Conservation (phyloP, 768 basidiomycete genomes). For the Pleurotus djamor region DNA sequence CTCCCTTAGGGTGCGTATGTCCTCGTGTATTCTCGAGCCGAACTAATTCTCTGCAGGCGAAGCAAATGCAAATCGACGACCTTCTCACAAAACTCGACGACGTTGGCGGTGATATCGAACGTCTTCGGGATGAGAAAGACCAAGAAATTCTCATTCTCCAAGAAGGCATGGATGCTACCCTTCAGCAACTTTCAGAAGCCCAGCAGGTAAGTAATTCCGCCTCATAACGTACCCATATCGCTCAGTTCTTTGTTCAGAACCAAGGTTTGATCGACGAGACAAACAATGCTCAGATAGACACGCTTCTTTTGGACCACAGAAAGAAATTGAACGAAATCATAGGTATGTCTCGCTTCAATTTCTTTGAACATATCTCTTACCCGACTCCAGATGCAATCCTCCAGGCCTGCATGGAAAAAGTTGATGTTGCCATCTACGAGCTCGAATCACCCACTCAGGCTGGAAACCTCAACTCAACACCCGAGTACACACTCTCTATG, state of each 20-base stretch:
- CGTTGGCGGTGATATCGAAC: constrained; percentile 73
- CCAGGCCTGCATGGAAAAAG: constrained; percentile 94
- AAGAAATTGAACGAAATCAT: constrained; percentile 99
- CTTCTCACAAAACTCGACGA: constrained; percentile 78
- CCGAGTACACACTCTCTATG: constrained; percentile 97
- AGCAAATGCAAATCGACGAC: constrained; percentile 97
- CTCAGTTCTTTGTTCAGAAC: constrained; percentile 42
- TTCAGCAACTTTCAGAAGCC: constrained; percentile 82
- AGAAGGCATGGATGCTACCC: constrained; percentile 91
- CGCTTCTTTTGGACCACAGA: constrained; percentile 91
- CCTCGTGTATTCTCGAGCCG: neutral
- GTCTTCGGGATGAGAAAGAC: constrained; percentile 91
- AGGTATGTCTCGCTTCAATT: constrained; percentile 38
- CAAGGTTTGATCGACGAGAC: constrained; percentile 86
- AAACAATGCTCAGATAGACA: constrained; percentile 96
- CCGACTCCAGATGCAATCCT: constrained; percentile 83
- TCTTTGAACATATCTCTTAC: constrained; percentile 12
- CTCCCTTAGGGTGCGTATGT: constrained; percentile 71
- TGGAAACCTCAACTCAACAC: constrained; percentile 96
- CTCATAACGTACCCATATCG: constrained; percentile 7
- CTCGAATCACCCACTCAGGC: constrained; percentile 94
- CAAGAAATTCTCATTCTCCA: constrained; percentile 95
- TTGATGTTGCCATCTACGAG: constrained; percentile 97
- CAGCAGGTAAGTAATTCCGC: constrained; percentile 59
- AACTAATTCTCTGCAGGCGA: constrained; percentile 51